A percentile compares a stretch with the other conserved stretches of the same genome.
These are phyloP conservation scores for Tricholoma terreum DNA, from an alignment of 768 basidiomycete species.

Conservation along the genomic window DNA sequence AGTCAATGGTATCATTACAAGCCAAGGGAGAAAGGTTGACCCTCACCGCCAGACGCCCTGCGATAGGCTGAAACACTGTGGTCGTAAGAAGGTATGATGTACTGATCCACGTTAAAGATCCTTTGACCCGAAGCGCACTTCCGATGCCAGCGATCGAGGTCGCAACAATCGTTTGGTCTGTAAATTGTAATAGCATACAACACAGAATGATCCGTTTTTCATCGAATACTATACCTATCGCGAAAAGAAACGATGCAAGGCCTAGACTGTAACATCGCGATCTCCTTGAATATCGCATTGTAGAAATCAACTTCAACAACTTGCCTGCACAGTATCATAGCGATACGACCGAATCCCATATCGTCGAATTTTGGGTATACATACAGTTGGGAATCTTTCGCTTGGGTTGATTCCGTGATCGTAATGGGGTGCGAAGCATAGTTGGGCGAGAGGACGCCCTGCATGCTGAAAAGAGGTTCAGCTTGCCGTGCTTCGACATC, in stretches of 20 bases:
- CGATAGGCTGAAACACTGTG: conserved; percentile 23
- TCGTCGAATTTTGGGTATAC: conserved; percentile 12
- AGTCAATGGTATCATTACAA: neutral
- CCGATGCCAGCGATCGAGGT: conserved; percentile 24
- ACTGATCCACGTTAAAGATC: conserved; percentile 23
- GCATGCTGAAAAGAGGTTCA: neutral
- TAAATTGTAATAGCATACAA: neutral
- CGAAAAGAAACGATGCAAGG: conserved; percentile 13
- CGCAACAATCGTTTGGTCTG: conserved; percentile 25
- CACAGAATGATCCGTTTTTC: neutral
- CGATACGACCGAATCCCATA: conserved; percentile 9
- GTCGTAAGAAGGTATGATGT: conserved; percentile 25
- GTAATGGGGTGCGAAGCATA: neutral
- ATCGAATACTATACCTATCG: conserved; percentile 9
- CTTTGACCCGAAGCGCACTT: conserved; percentile 20
- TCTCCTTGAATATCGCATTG: neutral
- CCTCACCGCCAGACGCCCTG: conserved; percentile 22
- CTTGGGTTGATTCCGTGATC: neutral
- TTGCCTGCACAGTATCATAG: conserved; percentile 12
- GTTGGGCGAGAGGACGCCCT: neutral
- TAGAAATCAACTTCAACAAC: neutral
- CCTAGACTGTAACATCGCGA: conserved; percentile 5
- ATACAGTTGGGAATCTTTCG: neutral
- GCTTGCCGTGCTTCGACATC: neutral
- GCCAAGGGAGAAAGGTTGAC: neutral